Evolutionary conservation across 1,139 yeast genomes (phyloP), one percentile per base, ranked within the genome.

Genomic region (Protomyces arabidopsidicola): DNA sequence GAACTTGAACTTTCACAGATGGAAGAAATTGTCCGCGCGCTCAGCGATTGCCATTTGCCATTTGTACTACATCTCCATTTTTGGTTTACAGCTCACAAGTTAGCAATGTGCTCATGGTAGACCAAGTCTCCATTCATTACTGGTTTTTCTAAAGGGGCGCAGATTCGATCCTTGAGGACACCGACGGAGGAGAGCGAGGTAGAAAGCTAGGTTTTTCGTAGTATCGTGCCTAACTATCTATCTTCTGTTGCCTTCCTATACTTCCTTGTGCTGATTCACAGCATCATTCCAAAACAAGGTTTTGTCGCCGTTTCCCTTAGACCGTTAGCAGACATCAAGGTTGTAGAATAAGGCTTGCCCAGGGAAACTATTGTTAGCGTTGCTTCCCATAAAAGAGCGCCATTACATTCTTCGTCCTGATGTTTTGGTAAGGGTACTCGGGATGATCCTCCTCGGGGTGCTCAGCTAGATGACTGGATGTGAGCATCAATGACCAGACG

Each of bases 231-330:
- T 27, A 27, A 27, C 2, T 5, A 27, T 27, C 31, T 27, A 27
- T 8, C 31, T 27, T 27, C 31, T 1, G 42, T 14, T n/a, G 5
- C 53, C 20, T 6, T 10, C 18, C 9, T n/a, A n/a, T 10, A 18
- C 38, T 34, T 58, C 56, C 31, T 65, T 51, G 81, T 88, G 88
- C 83, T 96, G 88, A 87, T 93, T 93, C 75, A 89, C 83, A 73
- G 84, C 88, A 65, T 88, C 81, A 81, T 90, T 90, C 98, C 98
- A 93, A 87, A 93, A 93, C 75, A 88, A 80, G 69, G 98, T 90
- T 83, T 89, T 86, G 82, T 90, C 96, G 75, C 98, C 98, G 75
- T 93, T 91, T 75, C 98, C 98, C 98, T 98, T 51, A 31, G 27
- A 58, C 6, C 31, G 42, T 36, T 36, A 36, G 42, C 9, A 27